Conservation (phyloP, 345 rosid genomes). For the Bretschneidera sinensis region DNA sequence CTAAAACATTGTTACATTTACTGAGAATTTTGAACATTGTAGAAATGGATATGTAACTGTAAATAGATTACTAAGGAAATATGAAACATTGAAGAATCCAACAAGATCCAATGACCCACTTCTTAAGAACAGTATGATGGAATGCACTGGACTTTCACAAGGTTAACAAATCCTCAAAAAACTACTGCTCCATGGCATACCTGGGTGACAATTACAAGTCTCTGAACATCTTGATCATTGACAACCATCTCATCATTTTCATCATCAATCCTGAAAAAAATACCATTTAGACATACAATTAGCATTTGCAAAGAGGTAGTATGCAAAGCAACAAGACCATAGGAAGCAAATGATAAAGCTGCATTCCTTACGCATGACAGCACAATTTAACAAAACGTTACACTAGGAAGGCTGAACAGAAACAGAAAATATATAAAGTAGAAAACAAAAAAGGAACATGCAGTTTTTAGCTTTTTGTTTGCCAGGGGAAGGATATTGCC, state of each 20-base stretch:
- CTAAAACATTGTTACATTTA: too few relatives aligned
- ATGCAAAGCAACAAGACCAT: background rate
- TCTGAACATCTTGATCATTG: conserved; percentile 82
- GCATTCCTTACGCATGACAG: background rate
- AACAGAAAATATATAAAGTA: background rate
- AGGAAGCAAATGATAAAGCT: background rate
- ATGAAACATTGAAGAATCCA: background rate
- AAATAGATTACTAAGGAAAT: background rate
- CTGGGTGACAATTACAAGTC: conserved; percentile 96
- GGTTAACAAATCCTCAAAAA: background rate
- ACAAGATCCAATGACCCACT: background rate
- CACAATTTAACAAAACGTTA: background rate
- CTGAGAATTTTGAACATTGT: too few relatives aligned
- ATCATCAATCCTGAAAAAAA: conserved; percentile 55
- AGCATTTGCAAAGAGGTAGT: background rate
- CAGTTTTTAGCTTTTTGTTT: too few relatives aligned
- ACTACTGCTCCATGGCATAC: conserved; percentile 27
- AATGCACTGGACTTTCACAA: background rate
- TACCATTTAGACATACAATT: conserved; percentile 1
- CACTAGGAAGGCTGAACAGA: background rate
- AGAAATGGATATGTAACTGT: background rate
- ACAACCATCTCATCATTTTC: conserved; percentile 74
- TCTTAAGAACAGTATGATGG: conserved; percentile 6
- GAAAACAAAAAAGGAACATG: background rate
- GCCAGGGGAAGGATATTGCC: background rate